Base-by-base conservation (phyloP, 2,329 filamentous ascomycete species). In the Neonectria ditissima region DNA sequence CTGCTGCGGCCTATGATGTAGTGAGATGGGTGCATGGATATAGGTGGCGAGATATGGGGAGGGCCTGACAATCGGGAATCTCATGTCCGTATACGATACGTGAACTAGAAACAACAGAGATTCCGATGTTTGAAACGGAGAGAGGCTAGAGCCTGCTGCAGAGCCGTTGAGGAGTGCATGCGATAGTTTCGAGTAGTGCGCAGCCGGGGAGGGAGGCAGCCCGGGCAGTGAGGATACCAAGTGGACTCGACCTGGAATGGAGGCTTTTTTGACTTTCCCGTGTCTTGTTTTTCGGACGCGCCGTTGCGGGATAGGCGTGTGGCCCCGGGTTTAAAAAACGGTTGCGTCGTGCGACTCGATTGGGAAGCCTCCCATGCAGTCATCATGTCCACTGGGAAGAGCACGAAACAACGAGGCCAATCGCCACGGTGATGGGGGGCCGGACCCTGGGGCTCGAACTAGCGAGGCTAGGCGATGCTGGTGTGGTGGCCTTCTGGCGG, bases 401-500 rank as follows among this genome's bases (percentile, higher is more conserved):
- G 24, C 24, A 26, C 24, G 24, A 26, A 26, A 26, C 24, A 26
- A 6, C 24, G 24, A 26, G 24, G 24, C 24, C 24, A 26, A 26
- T 26, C 24, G 24, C 24, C 24, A 26, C 24, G 24, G 24, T 26
- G n/a, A n/a, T n/a, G n/a, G n/a, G n/a, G n/a, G n/a, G n/a, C n/a
- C n/a, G n/a, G n/a, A n/a, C n/a, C n/a, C n/a, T n/a, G n/a, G n/a
- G n/a, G n/a, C n/a, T n/a, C 24, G 6, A 26, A 26, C 24, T 26
- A 26, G 24, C 6, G 24, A 26, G 24, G 24, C 24, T 26, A 26
- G 24, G 24, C 24, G 24, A 26, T 18, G 22, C 34, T 39, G 53
- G 53, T 45, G 53, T n/a, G 53, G 53, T 55, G 53, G 53, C 24
- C 37, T 41, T 45, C 10, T 41, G 39, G 53, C 41, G 53, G 53